Evolutionary conservation across 352 stramenopile species (phyloP), one percentile per base, ranked within the genome.

Genomic region (Pythium guiyangense): DNA sequence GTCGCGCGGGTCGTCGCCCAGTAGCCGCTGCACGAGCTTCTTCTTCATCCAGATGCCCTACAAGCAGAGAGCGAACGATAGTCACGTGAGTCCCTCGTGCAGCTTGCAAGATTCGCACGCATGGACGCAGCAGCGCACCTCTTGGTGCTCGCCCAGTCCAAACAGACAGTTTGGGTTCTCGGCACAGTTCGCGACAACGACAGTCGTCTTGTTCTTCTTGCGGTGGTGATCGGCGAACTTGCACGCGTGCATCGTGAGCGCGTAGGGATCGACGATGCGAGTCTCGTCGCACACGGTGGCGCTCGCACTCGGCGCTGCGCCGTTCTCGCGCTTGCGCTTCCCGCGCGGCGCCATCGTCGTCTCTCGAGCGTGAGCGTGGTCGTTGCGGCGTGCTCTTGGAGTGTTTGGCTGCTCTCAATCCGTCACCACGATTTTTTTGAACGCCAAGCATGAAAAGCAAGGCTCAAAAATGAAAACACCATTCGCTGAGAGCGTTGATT

Each of bases 101-200:
- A 29, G 44, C 9, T 2, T 5, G 4, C 0, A 6, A 31, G 25
- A 39, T 17, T 34, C 22, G 25, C 22, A 51, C 12, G 46, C 25
- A 35, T 35, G 15, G 20, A 15, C 18, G 18, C 3, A 20, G 14
- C 20, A 51, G 42, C 55, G 3, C 59, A 86, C 77, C 64, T 86
- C 73, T 17, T 85, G 69, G 58, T 73, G 66, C 68, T 95, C 85
- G 43, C 87, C 87, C 11, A 96, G 67, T 4, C 87, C 87, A 34
- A 77, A 96, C 43, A 94, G 71, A 52, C 85, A 95, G 63, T 95
- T 94, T 57, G 85, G 85, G 54, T 96, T 96, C 54, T 88, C 67
- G 2, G 54, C 63, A 62, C 87, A 96, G 60, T 94, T 96, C 54
- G 67, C 66, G 18, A 77, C 9, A 15, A 76, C 63, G 0, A 50